phyloP scores from a whole-genome alignment of 352 stramenopile genomes.

The Globisporangium polare region DNA sequence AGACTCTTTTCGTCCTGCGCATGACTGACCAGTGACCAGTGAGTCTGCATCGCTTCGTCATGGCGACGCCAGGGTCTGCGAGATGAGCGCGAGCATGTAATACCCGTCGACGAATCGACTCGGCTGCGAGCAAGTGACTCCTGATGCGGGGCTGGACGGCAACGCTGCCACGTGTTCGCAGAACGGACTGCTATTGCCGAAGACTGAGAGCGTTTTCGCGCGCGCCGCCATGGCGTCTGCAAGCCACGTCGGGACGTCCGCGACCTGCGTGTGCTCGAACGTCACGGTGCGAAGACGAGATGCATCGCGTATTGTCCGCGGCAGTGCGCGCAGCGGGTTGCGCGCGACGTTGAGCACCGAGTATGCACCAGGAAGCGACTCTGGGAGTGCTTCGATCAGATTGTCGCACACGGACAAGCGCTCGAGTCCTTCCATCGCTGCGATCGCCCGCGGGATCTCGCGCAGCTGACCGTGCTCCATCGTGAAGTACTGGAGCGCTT shows the following conservation, averaged over 20 bases:
- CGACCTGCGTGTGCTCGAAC: conserved; percentile 11
- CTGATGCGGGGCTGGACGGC: neutral
- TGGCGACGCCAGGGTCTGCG: conserved; percentile 2
- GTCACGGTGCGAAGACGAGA: neutral
- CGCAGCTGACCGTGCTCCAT: conserved; percentile 14
- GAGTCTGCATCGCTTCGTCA: neutral
- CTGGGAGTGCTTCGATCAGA: conserved; percentile 2
- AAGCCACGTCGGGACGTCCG: conserved; percentile 1
- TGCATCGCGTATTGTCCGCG: neutral
- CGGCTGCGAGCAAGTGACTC: neutral
- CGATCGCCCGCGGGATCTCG: conserved; percentile 6
- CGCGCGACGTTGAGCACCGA: conserved; percentile 8
- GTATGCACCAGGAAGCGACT: neutral
- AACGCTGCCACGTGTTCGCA: neutral
- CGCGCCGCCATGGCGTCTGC: neutral
- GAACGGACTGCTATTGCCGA: neutral
- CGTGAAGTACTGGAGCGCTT: conserved; percentile 5
- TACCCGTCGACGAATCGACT: conserved; percentile 2
- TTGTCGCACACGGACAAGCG: conserved; percentile 12
- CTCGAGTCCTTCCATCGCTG: conserved; percentile 1
- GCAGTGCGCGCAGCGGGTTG: conserved; percentile 6
- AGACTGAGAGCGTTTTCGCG: neutral
- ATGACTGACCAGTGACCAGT: no score
- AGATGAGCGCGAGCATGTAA: neutral
- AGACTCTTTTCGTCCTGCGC: neutral